Percentiles rank a stretch among this genome's conserved stretches.
These are phyloP conservation scores for Nicotiana knightiana DNA, from an alignment of 257 asterid species.

Conservation along the genomic window DNA sequence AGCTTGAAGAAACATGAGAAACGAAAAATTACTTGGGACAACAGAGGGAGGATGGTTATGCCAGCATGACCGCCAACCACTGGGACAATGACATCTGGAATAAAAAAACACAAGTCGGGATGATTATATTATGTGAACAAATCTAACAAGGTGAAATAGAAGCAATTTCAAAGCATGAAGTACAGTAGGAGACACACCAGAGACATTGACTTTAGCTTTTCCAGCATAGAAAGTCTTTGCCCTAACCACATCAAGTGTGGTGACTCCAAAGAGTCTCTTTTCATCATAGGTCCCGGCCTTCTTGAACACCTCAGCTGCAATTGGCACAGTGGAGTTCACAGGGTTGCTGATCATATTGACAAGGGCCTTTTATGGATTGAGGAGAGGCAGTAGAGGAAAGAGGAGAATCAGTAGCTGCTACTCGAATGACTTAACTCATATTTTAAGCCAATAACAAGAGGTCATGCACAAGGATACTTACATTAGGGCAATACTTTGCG, in stretches of 20 bases:
- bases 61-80: constrained; percentile 98
- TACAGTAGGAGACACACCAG: constrained; percentile 32
- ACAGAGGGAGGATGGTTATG: constrained; percentile 85
- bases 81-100: constrained; percentile 77
- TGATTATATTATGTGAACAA: no score
- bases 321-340: constrained; percentile 89
- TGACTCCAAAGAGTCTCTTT: constrained; percentile 72
- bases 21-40: constrained; percentile 57
- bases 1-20: not conserved
- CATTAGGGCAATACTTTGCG: constrained; percentile 80
- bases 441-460: not conserved
- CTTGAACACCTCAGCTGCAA: constrained; percentile 90
- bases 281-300: constrained; percentile 71
- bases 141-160: not conserved
- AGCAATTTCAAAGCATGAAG: not conserved
- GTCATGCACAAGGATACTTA: constrained; percentile 13
- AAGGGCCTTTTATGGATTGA: constrained; percentile 43
- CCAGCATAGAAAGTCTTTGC: constrained; percentile 91
- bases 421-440: not conserved
- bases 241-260: constrained; percentile 94
- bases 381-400: not conserved
- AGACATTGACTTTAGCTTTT: constrained; percentile 68
- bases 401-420: not conserved
- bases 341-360: constrained; percentile 92
- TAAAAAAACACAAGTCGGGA: not conserved